Percentiles rank a stretch among this genome's conserved stretches.
Conservation (phyloP, 257 asterid genomes). For the Solanum ossicruentum region DNA sequence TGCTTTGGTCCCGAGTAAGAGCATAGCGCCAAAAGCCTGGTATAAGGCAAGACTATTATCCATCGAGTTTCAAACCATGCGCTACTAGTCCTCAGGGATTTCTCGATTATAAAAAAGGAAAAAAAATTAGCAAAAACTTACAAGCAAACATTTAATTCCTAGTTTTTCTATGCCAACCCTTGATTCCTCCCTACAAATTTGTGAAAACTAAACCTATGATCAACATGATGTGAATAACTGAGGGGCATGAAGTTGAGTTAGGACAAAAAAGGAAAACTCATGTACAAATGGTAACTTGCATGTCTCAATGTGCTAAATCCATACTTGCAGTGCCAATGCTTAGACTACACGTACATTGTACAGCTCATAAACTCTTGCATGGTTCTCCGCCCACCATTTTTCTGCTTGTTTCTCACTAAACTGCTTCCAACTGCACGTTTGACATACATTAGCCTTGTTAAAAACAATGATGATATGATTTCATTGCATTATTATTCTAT, state of each 20-base stretch:
- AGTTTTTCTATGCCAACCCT: slow-evolving; percentile 5
- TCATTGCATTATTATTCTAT: not conserved
- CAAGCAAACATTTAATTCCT: slow-evolving; percentile 18
- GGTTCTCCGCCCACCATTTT: slow-evolving; percentile 80
- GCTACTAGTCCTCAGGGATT: not conserved
- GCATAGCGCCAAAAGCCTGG: not conserved
- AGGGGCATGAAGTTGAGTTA: not conserved
- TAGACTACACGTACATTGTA: slow-evolving; percentile 47
- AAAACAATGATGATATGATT: not conserved
- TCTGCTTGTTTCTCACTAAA: slow-evolving; percentile 82
- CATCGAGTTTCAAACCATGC: not conserved
- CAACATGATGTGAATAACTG: slow-evolving; percentile 9
- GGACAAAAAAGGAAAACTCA: not conserved
- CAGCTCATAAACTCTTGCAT: slow-evolving; percentile 49
- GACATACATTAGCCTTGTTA: not conserved
- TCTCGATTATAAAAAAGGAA: not conserved
- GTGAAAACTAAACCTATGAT: slow-evolving; percentile 11
- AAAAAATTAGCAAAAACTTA: slow-evolving; percentile 4
- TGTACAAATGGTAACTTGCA: slow-evolving; percentile 7
- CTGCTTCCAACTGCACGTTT: slow-evolving; percentile 28
- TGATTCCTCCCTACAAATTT: slow-evolving; percentile 5
- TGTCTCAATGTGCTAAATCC: slow-evolving; percentile 33
- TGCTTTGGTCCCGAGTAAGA: not conserved
- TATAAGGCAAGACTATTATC: not conserved
- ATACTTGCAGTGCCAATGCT: slow-evolving; percentile 57